phyloP scores from a whole-genome alignment of 2,329 filamentous ascomycete species.

The Cladosporium velox region DNA sequence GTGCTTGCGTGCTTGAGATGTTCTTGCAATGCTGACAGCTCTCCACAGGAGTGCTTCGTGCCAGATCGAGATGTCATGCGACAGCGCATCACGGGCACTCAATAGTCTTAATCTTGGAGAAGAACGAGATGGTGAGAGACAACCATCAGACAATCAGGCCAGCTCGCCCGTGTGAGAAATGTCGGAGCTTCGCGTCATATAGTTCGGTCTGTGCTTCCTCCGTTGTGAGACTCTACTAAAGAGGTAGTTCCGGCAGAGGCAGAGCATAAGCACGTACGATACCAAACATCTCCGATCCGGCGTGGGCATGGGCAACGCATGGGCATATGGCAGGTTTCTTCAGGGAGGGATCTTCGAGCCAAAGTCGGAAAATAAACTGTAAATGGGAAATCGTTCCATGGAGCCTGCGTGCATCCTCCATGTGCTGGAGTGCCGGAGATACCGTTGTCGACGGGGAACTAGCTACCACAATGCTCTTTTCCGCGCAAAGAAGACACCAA shows the following conservation, averaged over 20 bases:
- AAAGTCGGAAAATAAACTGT: slow-evolving; percentile 19
- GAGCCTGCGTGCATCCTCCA: neutral
- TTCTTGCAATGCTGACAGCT: neutral
- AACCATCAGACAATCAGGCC: neutral
- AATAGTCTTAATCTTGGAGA: neutral
- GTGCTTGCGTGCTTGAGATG: neutral
- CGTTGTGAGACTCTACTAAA: neutral
- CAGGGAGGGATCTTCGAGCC: slow-evolving; percentile 18
- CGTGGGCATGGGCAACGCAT: neutral
- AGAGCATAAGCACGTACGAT: slow-evolving; percentile 2
- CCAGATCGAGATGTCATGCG: neutral
- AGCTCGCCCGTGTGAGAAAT: neutral
- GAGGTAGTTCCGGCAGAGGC: neutral
- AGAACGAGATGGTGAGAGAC: neutral
- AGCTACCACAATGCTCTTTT: neutral
- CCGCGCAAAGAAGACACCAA: neutral
- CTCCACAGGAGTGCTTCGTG: neutral
- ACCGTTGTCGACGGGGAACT: neutral
- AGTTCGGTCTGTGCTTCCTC: neutral
- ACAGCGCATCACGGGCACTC: neutral
- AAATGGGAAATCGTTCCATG: neutral
- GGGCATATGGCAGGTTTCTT: neutral
- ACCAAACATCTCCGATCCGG: neutral
- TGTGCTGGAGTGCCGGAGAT: neutral
- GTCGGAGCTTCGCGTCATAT: slow-evolving; percentile 2